Percentiles rank a stretch among this genome's conserved stretches.
phyloP scores from a whole-genome alignment of 2,329 filamentous ascomycete genomes.

The Aphanocladium album region DNA sequence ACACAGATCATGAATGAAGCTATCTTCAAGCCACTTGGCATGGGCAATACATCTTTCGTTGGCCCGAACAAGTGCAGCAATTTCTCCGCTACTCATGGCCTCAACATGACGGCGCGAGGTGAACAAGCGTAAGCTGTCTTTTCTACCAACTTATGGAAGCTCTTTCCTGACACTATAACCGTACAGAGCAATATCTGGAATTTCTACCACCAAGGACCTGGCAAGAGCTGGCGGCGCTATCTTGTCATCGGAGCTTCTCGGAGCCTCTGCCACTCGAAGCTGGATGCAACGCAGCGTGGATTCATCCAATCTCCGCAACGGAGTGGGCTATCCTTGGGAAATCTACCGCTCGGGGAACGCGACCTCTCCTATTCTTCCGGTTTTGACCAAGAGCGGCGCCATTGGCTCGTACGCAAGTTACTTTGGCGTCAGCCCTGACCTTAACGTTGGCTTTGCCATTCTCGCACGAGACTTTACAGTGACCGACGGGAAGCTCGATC shows the following conservation, averaged over 20 bases:
- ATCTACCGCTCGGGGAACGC: constrained; percentile 24
- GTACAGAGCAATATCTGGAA: constrained; percentile 16
- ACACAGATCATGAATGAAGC: constrained; percentile 4
- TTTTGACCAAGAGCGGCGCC: constrained; percentile 23
- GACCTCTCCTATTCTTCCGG: constrained; percentile 22
- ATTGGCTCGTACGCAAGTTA: constrained; percentile 26
- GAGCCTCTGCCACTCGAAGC: constrained; percentile 22
- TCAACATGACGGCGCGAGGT: constrained; percentile 14
- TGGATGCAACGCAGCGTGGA: constrained; percentile 26
- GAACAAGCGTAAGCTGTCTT: constrained; percentile 17
- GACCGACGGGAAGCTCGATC: constrained; percentile 20
- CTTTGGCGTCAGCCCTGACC: constrained; percentile 21
- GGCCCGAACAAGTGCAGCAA: not conserved
- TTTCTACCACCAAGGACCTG: constrained; percentile 19
- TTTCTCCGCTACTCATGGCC: constrained; percentile 10
- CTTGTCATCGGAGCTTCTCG: constrained; percentile 20
- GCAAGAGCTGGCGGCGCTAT: constrained; percentile 19
- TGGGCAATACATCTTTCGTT: constrained; percentile 16
- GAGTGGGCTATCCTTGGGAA: constrained; percentile 29
- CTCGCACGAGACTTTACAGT: constrained; percentile 26
- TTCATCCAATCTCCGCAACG: constrained; percentile 30
- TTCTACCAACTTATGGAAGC: not conserved
- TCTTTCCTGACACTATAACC: not conserved
- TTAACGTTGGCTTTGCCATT: constrained; percentile 27
- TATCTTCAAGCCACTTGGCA: constrained; percentile 17